Percentiles rank a stretch among this genome's conserved stretches.
These are phyloP conservation scores for Arctostaphylos glauca DNA, from an alignment of 148 eudicot genomes.

Conservation along the genomic window DNA sequence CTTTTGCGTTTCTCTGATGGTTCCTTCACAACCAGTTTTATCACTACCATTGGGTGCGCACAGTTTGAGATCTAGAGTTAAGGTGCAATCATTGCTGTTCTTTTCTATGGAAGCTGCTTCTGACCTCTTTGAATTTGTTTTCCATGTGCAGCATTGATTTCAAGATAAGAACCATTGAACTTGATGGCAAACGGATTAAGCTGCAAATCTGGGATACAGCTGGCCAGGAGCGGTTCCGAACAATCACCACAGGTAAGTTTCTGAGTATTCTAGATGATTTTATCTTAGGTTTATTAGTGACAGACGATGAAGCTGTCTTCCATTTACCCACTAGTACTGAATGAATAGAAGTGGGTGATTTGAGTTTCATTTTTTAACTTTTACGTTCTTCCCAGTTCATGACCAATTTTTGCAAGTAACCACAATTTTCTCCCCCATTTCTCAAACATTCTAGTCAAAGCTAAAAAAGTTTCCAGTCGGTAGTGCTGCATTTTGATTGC, in stretches of 20 bases:
- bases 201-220: slow-evolving; percentile 95
- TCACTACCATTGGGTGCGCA: slow-evolving; percentile 87
- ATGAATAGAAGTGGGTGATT: not conserved
- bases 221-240: slow-evolving; percentile 85
- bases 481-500: not conserved
- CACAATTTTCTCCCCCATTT: not conserved
- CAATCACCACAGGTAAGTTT: slow-evolving; percentile 71
- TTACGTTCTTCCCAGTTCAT: not conserved
- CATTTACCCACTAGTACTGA: not conserved
- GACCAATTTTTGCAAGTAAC: not conserved
- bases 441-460: not conserved
- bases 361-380: slow-evolving; percentile 3
- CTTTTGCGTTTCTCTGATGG: slow-evolving; percentile 98
- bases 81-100: slow-evolving; percentile 6
- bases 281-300: not conserved
- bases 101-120: not conserved
- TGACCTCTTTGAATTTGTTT: not conserved
- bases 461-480: not conserved
- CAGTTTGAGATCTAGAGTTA: not conserved
- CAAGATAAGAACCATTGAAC: slow-evolving; percentile 86
- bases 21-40: slow-evolving; percentile 91
- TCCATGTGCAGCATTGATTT: slow-evolving; percentile 63
- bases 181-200: slow-evolving; percentile 80
- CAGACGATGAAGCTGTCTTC: not conserved
- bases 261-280: not conserved